Percentiles rank a stretch among this genome's conserved stretches.
These are phyloP conservation scores for Rhamnella rubrinervis DNA, from an alignment of 331 rosid genomes.

Conservation along the genomic window DNA sequence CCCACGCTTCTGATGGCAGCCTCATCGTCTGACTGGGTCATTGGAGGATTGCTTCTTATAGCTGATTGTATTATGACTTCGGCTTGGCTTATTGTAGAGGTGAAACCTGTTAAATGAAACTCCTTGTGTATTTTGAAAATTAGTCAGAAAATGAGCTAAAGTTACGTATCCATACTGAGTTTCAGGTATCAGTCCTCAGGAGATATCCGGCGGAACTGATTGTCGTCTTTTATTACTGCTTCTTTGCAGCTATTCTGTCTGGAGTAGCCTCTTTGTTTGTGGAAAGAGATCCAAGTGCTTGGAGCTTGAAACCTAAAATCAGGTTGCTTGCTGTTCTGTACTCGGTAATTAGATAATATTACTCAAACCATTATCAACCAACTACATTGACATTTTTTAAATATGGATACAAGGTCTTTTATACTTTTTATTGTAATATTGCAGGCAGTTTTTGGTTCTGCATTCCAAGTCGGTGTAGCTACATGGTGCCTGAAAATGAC, in stretches of 20 bases:
- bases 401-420: constrained; percentile 4
- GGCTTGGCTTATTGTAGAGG: constrained; percentile 56
- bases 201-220: constrained; percentile 68
- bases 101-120: constrained; percentile 23
- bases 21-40: constrained; percentile 49
- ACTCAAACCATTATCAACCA: constrained; percentile 8
- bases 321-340: constrained; percentile 56
- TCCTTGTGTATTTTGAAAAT: constrained; percentile 2
- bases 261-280: constrained; percentile 45
- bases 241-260: constrained; percentile 70
- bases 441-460: constrained; percentile 75
- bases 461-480: constrained; percentile 63
- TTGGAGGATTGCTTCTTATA: constrained; percentile 62
- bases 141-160: constrained; percentile 7
- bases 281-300: constrained; percentile 63
- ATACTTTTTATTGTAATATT: constrained; percentile 19
- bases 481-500: constrained; percentile 72
- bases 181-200: constrained; percentile 69
- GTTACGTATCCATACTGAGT: constrained; percentile 1
- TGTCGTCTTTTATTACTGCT: constrained; percentile 68
- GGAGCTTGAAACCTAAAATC: constrained; percentile 64
- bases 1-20: constrained; percentile 46
- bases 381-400: constrained; percentile 1
- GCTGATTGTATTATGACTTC: constrained; percentile 55
- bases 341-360: constrained; percentile 55